Base-by-base conservation (phyloP, 371 early-diverging fungal species). In the Mucor lusitanicus region DNA sequence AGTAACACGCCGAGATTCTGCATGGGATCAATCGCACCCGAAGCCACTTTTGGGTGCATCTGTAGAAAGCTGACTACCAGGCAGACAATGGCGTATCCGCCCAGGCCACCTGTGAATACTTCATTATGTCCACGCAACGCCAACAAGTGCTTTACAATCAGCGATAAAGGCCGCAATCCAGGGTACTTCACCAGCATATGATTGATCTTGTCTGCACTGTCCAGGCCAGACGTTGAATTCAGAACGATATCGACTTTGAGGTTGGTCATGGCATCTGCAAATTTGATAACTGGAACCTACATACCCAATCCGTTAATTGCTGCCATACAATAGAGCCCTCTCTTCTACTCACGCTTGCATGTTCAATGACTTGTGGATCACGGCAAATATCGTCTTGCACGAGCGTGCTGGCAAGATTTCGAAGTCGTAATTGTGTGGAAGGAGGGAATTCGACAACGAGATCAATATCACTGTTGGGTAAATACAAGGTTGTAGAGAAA, bases 231-330 rank as follows among this genome's bases (percentile, higher is more conserved):
- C 17, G 69, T 74, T 9, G 91, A 80, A 74, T 97, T 92, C 65
- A 96, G 71, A 13, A 91, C 88, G 53, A 98, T 89, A 74, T 98
- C 99, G 19, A 96, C 86, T n/a, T 87, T 83, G 54, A 90, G 82
- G 3, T 79, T 77, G 9, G 92, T 91, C n/a, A 91, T 69, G 8
- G 64, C 59, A 68, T 97, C 96, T 25, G 74, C 78, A 61, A 90
- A 88, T 78, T 99, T 99, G 63, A 99, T 87, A 56, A 99, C 94
- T 6, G 99, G 99, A 4, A 98, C 95, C 76, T 92, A n/a, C n/a
- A n/a, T n/a, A n/a, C n/a, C n/a, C n/a, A 2, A 25, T 13, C 13
- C 12, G 12, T 50, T 9, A 50, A 25, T 15, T 53, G 23, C 12
- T 4, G 15, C 12, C 12, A 39, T 37, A 8, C 3, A 12, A 23